Conservation (phyloP, 2,329 filamentous ascomycete species). For the Magnaporthales sp. region DNA sequence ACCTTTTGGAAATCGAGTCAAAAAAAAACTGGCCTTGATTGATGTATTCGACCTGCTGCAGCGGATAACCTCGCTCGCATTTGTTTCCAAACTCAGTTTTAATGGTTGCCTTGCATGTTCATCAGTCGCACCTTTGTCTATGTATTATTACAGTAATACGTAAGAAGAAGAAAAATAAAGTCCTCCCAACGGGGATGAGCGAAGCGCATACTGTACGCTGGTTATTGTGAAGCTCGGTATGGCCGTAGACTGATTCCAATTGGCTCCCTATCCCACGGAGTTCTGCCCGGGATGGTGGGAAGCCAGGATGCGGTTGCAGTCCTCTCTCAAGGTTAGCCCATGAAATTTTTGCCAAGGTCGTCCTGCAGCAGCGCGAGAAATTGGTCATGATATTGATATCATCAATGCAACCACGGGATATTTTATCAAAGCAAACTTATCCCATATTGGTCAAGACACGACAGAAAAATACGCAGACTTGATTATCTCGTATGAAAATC, state of each 20-base stretch:
- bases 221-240: too few species aligned
- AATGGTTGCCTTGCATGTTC: not conserved
- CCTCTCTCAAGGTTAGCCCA: not conserved
- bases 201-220: not conserved
- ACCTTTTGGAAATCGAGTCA: not conserved
- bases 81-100: too few species aligned
- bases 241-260: not conserved
- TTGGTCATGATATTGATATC: not conserved
- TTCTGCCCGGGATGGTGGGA: not conserved
- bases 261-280: not conserved
- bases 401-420: not conserved
- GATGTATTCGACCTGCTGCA: not conserved
- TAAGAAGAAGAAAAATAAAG: not conserved
- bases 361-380: not conserved
- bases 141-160: not conserved
- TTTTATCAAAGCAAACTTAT: not conserved
- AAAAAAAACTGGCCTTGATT: not conserved
- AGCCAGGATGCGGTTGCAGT: not conserved
- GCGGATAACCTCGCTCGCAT: not conserved
- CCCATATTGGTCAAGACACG: not conserved
- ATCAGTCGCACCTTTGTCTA: not conserved
- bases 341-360: not conserved
- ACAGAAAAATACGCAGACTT: not conserved
- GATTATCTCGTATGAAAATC: not conserved
- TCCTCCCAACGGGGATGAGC: not conserved